Percentiles rank a stretch among this genome's conserved stretches.
Conservation (phyloP, 1,284 basidiomycete genomes). For the Pseudozyma pruni region DNA sequence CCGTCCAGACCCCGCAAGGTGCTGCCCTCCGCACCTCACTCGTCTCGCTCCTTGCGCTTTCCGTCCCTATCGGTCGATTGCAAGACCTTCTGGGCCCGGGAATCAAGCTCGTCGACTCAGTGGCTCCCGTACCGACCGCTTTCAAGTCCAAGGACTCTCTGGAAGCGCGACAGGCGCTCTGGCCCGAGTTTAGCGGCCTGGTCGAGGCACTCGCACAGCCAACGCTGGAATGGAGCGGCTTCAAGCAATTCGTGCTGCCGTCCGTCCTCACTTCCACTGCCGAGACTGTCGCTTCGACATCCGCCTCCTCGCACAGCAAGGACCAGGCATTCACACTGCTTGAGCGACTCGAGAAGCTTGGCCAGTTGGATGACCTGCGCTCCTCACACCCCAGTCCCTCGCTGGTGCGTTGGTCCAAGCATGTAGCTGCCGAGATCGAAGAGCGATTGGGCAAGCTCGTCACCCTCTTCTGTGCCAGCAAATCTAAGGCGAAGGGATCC, state of each 20-base stretch:
- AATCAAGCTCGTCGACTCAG: constrained; percentile 54
- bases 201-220: constrained; percentile 56
- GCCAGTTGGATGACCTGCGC: constrained; percentile 38
- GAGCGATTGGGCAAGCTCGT: constrained; percentile 25
- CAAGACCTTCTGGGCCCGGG: constrained; percentile 63
- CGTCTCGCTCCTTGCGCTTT: constrained; percentile 49
- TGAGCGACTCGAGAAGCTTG: constrained; percentile 46
- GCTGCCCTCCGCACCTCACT: constrained; percentile 34
- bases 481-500: not conserved
- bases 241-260: constrained; percentile 61
- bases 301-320: constrained; percentile 31
- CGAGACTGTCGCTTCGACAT: constrained; percentile 28
- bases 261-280: constrained; percentile 54
- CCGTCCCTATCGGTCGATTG: constrained; percentile 59
- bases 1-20: constrained; percentile 18
- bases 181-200: constrained; percentile 55
- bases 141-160: constrained; percentile 19
- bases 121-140: constrained; percentile 33
- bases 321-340: constrained; percentile 54
- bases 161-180: constrained; percentile 35
- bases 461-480: constrained; percentile 19
- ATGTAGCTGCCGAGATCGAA: constrained; percentile 37
- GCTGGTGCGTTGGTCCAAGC: constrained; percentile 45
- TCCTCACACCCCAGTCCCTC: constrained; percentile 33
- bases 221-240: constrained; percentile 53